phyloP scores from a whole-genome alignment of 2,329 filamentous ascomycete genomes.

The Pyricularia grisea region DNA sequence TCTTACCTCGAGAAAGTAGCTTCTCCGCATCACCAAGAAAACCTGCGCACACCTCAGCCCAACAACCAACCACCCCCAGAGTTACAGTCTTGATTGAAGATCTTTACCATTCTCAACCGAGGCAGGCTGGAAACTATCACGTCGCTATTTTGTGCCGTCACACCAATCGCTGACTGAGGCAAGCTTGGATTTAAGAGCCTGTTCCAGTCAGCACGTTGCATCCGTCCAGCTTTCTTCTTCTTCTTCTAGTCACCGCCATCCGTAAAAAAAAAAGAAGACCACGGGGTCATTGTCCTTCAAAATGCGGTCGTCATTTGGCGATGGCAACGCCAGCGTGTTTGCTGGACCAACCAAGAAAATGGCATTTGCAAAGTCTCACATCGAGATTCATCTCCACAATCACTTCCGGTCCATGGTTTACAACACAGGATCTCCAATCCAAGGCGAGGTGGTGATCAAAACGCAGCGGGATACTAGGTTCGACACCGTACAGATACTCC shows the following conservation, averaged over 20 bases:
- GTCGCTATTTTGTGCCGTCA: not conserved
- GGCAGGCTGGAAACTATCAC: not conserved
- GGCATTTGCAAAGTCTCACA: slow-evolving; percentile 23
- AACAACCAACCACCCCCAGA: not conserved
- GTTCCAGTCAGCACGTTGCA: not conserved
- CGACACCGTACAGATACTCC: slow-evolving; percentile 40
- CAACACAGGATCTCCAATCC: slow-evolving; percentile 41
- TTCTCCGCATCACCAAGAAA: not conserved
- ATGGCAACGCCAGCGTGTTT: slow-evolving; percentile 7
- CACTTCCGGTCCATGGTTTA: slow-evolving; percentile 47
- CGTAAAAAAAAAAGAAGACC: not conserved
- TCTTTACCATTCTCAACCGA: not conserved
- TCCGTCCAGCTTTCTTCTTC: not conserved
- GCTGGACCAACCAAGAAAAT: slow-evolving; percentile 8
- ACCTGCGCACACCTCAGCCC: not conserved
- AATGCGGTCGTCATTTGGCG: slow-evolving; percentile 56
- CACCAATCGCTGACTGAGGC: not conserved
- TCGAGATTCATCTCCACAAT: slow-evolving; percentile 40
- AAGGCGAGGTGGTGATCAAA: slow-evolving; percentile 37
- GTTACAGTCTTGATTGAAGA: not conserved
- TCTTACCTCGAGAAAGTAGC: too few relatives aligned
- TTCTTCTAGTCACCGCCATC: not conserved
- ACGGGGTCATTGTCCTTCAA: slow-evolving; percentile 41
- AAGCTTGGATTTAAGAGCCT: not conserved
- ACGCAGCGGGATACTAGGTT: slow-evolving; percentile 36